phyloP scores from a whole-genome alignment of 1,284 basidiomycete genomes.

The Sphaerobolus stellatus region DNA sequence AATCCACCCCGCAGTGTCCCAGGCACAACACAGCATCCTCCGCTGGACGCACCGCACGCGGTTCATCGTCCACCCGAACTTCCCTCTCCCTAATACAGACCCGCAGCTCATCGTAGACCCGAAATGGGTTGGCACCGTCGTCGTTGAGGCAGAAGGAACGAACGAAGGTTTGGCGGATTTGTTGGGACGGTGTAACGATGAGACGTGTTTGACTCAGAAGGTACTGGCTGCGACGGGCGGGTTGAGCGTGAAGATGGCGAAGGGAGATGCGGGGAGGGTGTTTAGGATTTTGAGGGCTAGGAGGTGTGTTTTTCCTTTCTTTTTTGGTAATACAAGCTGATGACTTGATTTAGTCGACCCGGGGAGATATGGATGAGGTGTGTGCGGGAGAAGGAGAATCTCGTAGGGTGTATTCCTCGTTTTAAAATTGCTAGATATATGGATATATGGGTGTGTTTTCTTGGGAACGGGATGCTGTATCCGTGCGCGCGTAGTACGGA shows the following conservation, averaged over 20 bases:
- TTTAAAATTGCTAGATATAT: too few relatives aligned
- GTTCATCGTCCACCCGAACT: slow-evolving; percentile 54
- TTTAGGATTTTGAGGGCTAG: slow-evolving; percentile 72
- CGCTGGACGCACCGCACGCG: slow-evolving; percentile 81
- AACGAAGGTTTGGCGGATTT: slow-evolving; percentile 79
- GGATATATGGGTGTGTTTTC: too few relatives aligned
- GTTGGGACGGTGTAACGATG: slow-evolving; percentile 64
- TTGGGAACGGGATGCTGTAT: too few relatives aligned
- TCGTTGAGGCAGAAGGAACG: slow-evolving; percentile 81
- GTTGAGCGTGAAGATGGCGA: slow-evolving; percentile 35
- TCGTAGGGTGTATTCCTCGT: too few relatives aligned
- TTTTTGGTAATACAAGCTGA: background rate
- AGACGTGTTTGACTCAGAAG: slow-evolving; percentile 43
- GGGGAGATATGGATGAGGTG: slow-evolving; percentile 76
- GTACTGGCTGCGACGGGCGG: slow-evolving; percentile 33
- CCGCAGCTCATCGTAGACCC: slow-evolving; percentile 64
- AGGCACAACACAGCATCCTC: slow-evolving; percentile 70
- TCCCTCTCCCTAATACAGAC: slow-evolving; percentile 51
- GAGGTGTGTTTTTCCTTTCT: slow-evolving; percentile 50
- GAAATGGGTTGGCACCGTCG: slow-evolving; percentile 76
- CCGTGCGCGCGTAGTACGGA: too few relatives aligned
- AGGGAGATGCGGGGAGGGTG: slow-evolving; percentile 52
- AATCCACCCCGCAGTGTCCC: too few relatives aligned
- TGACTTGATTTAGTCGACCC: slow-evolving; percentile 53
- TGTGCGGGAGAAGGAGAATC: slow-evolving; percentile 58